A percentile compares a stretch with the other conserved stretches of the same genome.
Evolutionary conservation across 768 basidiomycete genomes (phyloP).

Genomic region (Auriscalpium microsporum): DNA sequence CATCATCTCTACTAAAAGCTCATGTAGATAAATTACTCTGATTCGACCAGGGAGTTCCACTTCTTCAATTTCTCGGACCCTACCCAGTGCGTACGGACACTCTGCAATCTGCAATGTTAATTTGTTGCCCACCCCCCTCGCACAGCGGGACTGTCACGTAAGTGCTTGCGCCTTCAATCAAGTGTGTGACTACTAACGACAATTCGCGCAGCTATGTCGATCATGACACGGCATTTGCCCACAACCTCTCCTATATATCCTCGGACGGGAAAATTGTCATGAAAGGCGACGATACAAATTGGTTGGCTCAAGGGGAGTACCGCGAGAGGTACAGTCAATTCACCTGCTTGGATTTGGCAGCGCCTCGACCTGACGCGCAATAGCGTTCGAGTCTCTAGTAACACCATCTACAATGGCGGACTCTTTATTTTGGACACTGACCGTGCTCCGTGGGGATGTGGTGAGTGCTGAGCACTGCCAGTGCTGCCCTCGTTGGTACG

Average conservation of each 20-base stretch:
- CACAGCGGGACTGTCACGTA: constrained; percentile 65
- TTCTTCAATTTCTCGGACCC: constrained; percentile 6
- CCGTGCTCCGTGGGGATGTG: constrained; percentile 85
- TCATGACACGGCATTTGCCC: constrained; percentile 39
- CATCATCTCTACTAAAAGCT: neutral
- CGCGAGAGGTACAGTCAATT: constrained; percentile 45
- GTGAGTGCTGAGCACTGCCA: constrained; percentile 30
- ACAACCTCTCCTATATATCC: constrained; percentile 48
- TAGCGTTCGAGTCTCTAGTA: constrained; percentile 72
- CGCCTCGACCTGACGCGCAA: neutral
- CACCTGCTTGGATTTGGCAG: neutral
- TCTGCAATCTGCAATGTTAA: neutral
- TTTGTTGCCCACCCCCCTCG: constrained; percentile 1
- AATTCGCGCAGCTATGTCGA: constrained; percentile 49
- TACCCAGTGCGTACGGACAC: constrained; percentile 16
- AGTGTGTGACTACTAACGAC: neutral
- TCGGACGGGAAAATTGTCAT: constrained; percentile 58
- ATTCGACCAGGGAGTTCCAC: constrained; percentile 5
- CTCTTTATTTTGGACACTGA: constrained; percentile 79
- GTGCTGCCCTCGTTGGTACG: neutral
- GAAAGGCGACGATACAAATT: constrained; percentile 65
- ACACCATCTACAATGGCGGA: constrained; percentile 59
- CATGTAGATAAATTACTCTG: too few relatives aligned
- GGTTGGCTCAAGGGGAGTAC: constrained; percentile 41
- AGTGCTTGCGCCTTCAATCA: constrained; percentile 17